These are phyloP conservation scores for Pseudogymnoascus sp. DNA, from an alignment of 2,329 filamentous ascomycete species.

Conservation along the genomic window DNA sequence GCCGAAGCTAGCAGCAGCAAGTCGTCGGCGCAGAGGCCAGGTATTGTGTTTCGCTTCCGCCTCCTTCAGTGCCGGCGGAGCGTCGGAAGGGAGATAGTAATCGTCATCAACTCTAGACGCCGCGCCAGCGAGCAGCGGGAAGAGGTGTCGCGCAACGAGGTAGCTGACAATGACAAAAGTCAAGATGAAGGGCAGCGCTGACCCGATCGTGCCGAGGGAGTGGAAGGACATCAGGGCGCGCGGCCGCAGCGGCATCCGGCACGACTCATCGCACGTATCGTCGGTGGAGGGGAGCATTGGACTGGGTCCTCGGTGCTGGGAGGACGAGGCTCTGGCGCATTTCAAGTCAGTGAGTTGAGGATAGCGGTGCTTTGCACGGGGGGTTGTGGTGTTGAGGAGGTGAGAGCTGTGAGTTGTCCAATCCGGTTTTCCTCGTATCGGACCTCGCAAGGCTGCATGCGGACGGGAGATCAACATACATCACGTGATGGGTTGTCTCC, in stretches of 20 bases:
- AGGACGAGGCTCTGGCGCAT: background rate
- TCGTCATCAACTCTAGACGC: conserved; percentile 46
- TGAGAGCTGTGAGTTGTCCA: background rate
- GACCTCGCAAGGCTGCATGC: conserved; percentile 5
- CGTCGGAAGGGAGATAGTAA: conserved; percentile 52
- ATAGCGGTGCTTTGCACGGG: background rate
- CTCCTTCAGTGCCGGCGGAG: conserved; percentile 49
- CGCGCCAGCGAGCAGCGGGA: conserved; percentile 58
- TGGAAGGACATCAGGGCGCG: background rate
- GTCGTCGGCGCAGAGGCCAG: conserved; percentile 41
- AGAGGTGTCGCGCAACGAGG: conserved; percentile 58
- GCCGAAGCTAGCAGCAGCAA: conserved; percentile 60
- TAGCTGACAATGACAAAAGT: conserved; percentile 58
- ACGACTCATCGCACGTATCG: conserved; percentile 21
- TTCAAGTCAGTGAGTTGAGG: conserved; percentile 4
- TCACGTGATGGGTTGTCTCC: background rate
- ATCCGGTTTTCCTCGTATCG: background rate
- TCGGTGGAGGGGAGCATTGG: conserved; percentile 22
- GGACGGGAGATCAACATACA: background rate
- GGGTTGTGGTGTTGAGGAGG: background rate
- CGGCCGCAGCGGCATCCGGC: background rate
- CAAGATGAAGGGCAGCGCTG: conserved; percentile 53
- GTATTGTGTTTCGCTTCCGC: conserved; percentile 49
- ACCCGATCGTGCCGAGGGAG: background rate
- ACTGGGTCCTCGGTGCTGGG: conserved; percentile 14